These are phyloP conservation scores for Cladophialophora exuberans DNA, from an alignment of 2,329 filamentous ascomycete genomes.

Conservation along the genomic window DNA sequence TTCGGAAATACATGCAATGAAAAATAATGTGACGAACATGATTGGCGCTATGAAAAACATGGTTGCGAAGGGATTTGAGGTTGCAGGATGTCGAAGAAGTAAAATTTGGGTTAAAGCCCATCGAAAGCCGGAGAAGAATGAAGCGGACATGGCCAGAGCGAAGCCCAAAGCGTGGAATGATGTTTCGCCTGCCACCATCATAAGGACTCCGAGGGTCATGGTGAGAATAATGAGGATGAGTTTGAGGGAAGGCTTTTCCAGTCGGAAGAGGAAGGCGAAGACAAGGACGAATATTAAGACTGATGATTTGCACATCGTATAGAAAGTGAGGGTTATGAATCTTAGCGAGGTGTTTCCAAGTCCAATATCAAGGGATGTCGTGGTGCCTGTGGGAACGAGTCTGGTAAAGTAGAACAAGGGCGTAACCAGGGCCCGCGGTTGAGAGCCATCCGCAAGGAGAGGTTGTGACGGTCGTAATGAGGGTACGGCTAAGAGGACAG, in stretches of 20 bases:
- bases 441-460: constrained; percentile 30
- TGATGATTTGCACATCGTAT: constrained; percentile 99
- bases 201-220: constrained; percentile 91
- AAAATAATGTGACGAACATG: constrained; percentile 84
- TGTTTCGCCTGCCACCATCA: constrained; percentile 97
- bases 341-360: constrained; percentile 94
- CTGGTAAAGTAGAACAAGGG: constrained; percentile 89
- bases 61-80: constrained; percentile 92
- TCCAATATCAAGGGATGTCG: constrained; percentile 93
- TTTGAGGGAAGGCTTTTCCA: constrained; percentile 84
- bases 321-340: constrained; percentile 95
- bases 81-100: constrained; percentile 88
- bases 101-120: constrained; percentile 99
- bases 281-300: constrained; percentile 91
- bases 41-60: constrained; percentile 97
- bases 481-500: constrained; percentile 81
- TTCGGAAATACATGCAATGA: constrained; percentile 84
- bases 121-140: constrained; percentile 93
- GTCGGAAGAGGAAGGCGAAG: constrained; percentile 91
- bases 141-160: constrained; percentile 86
- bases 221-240: constrained; percentile 83
- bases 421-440: constrained; percentile 68
- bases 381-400: constrained; percentile 86
- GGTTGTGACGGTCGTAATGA: constrained; percentile 70
- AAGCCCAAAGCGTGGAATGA: constrained; percentile 88